These are phyloP conservation scores for Penicillium verrucosum DNA, from an alignment of 2,329 filamentous ascomycete genomes.

Conservation along the genomic window DNA sequence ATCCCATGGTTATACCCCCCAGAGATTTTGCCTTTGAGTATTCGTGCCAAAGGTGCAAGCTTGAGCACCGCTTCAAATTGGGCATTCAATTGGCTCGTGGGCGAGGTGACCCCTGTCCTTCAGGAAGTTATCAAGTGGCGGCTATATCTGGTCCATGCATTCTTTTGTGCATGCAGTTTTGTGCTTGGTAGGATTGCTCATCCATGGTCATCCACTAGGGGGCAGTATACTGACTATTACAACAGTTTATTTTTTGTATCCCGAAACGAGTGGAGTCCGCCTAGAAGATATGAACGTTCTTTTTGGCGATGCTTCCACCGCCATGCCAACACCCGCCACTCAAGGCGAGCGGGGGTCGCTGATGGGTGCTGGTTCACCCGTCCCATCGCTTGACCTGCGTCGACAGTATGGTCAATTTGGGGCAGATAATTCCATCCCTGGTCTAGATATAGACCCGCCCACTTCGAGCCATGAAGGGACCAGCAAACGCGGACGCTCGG, in stretches of 20 bases:
- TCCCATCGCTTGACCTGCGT: conserved; percentile 71
- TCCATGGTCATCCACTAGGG: neutral
- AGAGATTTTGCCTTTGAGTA: conserved; percentile 96
- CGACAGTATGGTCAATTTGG: conserved; percentile 47
- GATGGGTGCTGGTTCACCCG: conserved; percentile 72
- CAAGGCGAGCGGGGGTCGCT: conserved; percentile 79
- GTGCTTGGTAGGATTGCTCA: conserved; percentile 74
- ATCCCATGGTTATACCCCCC: conserved; percentile 98
- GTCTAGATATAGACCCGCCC: conserved; percentile 77
- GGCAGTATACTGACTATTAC: conserved; percentile 12
- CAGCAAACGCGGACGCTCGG: conserved; percentile 46
- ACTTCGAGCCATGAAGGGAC: conserved; percentile 52
- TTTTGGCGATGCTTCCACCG: conserved; percentile 88
- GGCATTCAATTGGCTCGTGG: conserved; percentile 97
- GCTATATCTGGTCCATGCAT: conserved; percentile 90
- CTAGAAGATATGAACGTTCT: conserved; percentile 95
- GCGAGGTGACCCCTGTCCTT: conserved; percentile 88
- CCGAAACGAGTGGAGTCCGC: conserved; percentile 91
- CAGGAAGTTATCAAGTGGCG: conserved; percentile 93
- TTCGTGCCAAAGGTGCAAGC: conserved; percentile 94
- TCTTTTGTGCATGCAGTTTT: conserved; percentile 94
- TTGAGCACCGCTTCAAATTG: conserved; percentile 95
- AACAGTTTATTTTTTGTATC: conserved; percentile 93
- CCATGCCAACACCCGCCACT: conserved; percentile 73
- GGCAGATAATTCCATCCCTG: conserved; percentile 69